Evolutionary conservation across 2,329 filamentous ascomycete species (phyloP).

Genomic region (Trematosphaeria pertusa): DNA sequence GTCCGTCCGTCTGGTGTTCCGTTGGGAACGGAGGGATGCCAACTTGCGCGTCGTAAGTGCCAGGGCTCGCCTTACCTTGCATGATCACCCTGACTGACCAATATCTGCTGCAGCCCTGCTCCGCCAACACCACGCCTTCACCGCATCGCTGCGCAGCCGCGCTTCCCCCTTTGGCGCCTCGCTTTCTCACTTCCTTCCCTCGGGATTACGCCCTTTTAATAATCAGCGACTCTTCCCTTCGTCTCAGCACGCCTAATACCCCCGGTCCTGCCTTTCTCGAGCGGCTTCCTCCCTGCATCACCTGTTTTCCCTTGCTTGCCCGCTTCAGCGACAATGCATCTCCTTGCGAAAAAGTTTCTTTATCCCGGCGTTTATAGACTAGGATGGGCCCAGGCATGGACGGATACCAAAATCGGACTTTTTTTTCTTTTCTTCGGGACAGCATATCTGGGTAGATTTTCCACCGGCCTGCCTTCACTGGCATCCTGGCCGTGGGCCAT

Average conservation of each 20-base stretch:
- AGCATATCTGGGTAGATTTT: conserved; percentile 44
- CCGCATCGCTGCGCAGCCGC: conserved; percentile 11
- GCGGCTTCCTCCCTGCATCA: conserved; percentile 32
- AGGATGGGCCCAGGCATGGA: conserved; percentile 49
- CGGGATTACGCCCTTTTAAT: conserved; percentile 47
- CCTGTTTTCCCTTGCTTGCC: conserved; percentile 29
- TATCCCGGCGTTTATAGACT: conserved; percentile 48
- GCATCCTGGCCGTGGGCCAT: conserved; percentile 34
- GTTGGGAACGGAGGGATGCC: conserved; percentile 43
- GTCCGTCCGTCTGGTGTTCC: conserved; percentile 24
- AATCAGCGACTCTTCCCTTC: conserved; percentile 43
- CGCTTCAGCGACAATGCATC: conserved; percentile 42
- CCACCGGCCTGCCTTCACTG: conserved; percentile 43
- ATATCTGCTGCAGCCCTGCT: conserved; percentile 35
- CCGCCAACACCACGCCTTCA: conserved; percentile 18
- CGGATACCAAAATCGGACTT: conserved; percentile 49
- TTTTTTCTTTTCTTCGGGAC: conserved; percentile 29
- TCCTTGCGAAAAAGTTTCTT: conserved; percentile 45
- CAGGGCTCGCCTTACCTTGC: conserved; percentile 35
- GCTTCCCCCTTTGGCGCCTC: conserved; percentile 23
- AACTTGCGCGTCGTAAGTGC: conserved; percentile 43
- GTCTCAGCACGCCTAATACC: conserved; percentile 49
- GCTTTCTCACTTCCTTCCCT: conserved; percentile 25
- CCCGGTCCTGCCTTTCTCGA: conserved; percentile 35
- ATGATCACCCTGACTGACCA: conserved; percentile 37